Base-by-base conservation (phyloP, 2,329 filamentous ascomycete species). In the Tolypocladium album region DNA sequence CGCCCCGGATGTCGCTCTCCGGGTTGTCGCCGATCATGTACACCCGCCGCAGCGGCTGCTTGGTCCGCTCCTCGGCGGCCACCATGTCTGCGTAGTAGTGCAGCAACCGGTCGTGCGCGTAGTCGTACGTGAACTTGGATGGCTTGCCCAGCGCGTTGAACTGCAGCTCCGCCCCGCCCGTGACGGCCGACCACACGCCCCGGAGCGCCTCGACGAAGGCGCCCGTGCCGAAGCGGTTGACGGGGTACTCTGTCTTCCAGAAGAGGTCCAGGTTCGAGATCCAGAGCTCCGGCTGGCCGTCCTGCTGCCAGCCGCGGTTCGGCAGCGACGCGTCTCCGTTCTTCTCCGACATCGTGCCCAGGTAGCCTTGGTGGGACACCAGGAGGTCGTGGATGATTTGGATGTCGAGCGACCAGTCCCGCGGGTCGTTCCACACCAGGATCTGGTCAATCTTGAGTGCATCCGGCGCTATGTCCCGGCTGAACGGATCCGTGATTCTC, bases 1-100 rank as follows among this genome's bases (percentile, higher is more conserved):
- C 92, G 7, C 94, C 94, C 6, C 84, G 79, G 65, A 99, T 96
- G 71, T 99, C 94, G 66, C 89, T 94, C 69, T 90, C 90, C 6
- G 89, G 89, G 68, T 93, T 93, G 69, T 93, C 89, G 7, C 94
- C 94, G 50, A 97, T 84, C 93, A 97, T 97, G 74, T 96, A 97
- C 13, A 97, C 92, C 52, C 81, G 83, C 67, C 80, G 79, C 59
- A 96, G 73, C n/a, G 81, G 79, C 24, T 88, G 79, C 70, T 89
- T 85, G 61, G 75, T 75, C 65, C 38, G 63, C 63, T 24, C 63
- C 50, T 39, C 62, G 62, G 9, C 64, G 61, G 56, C 60, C 55
- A 61, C 61, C 65, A 71, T 66, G 56, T 69, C 66, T 11, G 68
- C 64, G 52, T 70, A 69, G 61, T 69, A 67, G 58, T 84, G 75